Evolutionary conservation across 2,329 filamentous ascomycete genomes (phyloP).

Genomic region (Xylariaceae sp.): DNA sequence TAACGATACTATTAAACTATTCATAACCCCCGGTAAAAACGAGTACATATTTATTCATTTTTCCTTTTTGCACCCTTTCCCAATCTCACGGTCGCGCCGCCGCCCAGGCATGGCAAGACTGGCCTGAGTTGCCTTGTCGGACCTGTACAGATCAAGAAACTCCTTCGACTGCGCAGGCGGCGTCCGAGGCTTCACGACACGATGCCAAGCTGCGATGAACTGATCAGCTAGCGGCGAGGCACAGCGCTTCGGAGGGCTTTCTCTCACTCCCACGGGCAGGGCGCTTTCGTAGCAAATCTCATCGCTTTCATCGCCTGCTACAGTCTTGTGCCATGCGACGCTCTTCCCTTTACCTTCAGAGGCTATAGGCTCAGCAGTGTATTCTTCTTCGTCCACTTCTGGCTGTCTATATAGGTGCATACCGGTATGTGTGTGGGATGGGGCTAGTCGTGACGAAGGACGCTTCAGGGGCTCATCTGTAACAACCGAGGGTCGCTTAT

Average conservation of each 20-base stretch:
- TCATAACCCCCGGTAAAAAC: neutral
- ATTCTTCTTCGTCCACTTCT: neutral
- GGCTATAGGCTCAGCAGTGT: neutral
- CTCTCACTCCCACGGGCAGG: neutral
- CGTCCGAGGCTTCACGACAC: slow-evolving; percentile 8
- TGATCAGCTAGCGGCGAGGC: slow-evolving; percentile 8
- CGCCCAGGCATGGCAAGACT: slow-evolving; percentile 23
- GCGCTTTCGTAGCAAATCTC: neutral
- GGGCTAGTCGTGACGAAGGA: slow-evolving; percentile 45
- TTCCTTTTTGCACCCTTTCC: neutral
- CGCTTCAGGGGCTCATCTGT: slow-evolving; percentile 49
- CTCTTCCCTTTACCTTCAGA: slow-evolving; percentile 19
- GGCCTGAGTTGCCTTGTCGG: neutral
- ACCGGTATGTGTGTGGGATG: too few relatives aligned
- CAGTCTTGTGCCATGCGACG: slow-evolving; percentile 20
- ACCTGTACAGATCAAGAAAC: slow-evolving; percentile 34
- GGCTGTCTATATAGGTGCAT: too few relatives aligned
- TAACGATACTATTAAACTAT: neutral
- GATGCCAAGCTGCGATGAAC: slow-evolving; percentile 7
- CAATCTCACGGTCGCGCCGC: slow-evolving; percentile 2
- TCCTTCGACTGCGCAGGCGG: slow-evolving; percentile 38
- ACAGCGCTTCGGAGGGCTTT: neutral
- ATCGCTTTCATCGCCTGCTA: slow-evolving; percentile 13
- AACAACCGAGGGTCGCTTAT: slow-evolving; percentile 42
- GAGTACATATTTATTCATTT: neutral